Evolutionary conservation across 441 rosid genomes (phyloP), one percentile per base, ranked within the genome.

Genomic region (Breynia disticha): DNA sequence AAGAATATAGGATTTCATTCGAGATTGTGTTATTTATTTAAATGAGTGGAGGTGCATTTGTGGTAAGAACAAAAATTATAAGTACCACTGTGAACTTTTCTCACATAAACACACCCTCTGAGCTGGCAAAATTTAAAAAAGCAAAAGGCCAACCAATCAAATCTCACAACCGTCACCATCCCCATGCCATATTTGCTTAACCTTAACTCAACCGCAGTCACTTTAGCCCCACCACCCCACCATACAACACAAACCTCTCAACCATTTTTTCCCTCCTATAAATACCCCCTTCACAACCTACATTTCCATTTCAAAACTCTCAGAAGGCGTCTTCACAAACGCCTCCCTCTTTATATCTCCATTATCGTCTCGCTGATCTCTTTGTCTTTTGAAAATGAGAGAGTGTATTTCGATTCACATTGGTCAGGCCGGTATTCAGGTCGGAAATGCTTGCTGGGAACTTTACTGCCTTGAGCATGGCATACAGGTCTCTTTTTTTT

Each of bases 381-480:
- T 4, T 57, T 38, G 5, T 24, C 0, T 3, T 41, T 51, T 9
- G 54, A 75, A 58, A 64, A 76, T 76, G 77, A 76, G 80, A 64
- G 77, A 76, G 72, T 76, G 80, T 72, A 76, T 76, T n/a, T 72
- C 77, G 20, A 59, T 76, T 42, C 75, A 76, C 72, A 76, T 76
- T 38, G 80, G 80, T 52, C 80, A 76, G 58, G 80, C 80, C 48
- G 80, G 80, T 46, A 76, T 76, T 16, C 80, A 76, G 73, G 80
- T 76, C 51, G 77, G 77, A 19, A 76, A 76, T 35, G 75, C 80
- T 56, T 76, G 80, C 69, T 76, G 80, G 77, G 80, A 76, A 42
- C 90, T 87, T 45, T 84, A 87, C 75, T 84, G 90, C 69, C 93
- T 87, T 55, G 93, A 87, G 69, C 96, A 87, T 52, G 96, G 96